Conservation (phyloP, 495 filamentous ascomycete genomes). For the Penicillium desertorum region DNA sequence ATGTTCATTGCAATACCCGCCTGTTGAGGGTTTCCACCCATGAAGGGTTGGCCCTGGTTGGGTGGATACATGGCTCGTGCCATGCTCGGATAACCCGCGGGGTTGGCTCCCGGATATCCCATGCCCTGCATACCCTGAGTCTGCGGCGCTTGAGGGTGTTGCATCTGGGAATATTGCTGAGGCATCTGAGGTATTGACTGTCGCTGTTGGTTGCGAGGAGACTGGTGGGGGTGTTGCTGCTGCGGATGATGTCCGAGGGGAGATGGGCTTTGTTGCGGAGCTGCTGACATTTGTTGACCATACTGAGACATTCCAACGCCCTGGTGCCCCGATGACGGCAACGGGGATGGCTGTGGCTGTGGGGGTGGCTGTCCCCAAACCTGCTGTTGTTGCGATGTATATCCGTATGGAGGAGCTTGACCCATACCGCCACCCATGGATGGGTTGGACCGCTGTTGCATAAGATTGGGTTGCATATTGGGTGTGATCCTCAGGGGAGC, state of each 20-base stretch:
- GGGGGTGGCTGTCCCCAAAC: constrained; percentile 57
- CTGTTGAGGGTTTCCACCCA: constrained; percentile 42
- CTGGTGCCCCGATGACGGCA: constrained; percentile 43
- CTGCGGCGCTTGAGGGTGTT: constrained; percentile 56
- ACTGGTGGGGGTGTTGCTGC: constrained; percentile 48
- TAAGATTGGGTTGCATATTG: constrained; percentile 45
- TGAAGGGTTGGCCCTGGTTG: constrained; percentile 42
- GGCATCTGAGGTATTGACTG: constrained; percentile 44
- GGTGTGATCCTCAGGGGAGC: constrained; percentile 46
- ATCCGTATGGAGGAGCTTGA: constrained; percentile 47
- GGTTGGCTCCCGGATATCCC: constrained; percentile 40
- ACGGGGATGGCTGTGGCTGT: constrained; percentile 52
- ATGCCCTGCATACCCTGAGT: constrained; percentile 55
- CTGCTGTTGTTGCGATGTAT: constrained; percentile 45
- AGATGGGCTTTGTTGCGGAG: constrained; percentile 46
- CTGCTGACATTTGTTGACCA: constrained; percentile 37
- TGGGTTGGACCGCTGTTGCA: constrained; percentile 48
- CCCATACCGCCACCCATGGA: constrained; percentile 39
- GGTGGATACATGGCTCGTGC: constrained; percentile 45
- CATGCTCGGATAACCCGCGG: constrained; percentile 41
- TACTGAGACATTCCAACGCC: constrained; percentile 49
- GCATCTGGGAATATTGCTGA: constrained; percentile 48
- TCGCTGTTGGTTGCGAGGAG: constrained; percentile 48
- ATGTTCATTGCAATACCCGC: constrained; percentile 44
- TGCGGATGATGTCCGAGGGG: constrained; percentile 38